These are phyloP conservation scores for Ambrosia artemisiifolia DNA, from an alignment of 129 eudicot species.

Conservation along the genomic window DNA sequence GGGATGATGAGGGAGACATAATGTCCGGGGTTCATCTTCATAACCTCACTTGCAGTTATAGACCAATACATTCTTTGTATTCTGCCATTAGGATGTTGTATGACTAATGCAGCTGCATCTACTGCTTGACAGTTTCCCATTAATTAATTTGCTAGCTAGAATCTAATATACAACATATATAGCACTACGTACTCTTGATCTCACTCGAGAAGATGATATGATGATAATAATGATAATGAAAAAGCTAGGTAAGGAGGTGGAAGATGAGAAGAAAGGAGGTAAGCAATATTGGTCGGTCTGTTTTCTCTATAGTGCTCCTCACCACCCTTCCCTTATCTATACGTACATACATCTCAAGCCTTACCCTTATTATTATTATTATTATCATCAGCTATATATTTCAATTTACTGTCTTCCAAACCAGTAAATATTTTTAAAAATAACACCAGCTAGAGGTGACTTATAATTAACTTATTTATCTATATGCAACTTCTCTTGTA, in stretches of 20 bases:
- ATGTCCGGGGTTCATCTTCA: conserved; percentile 88
- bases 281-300: conserved; percentile 22
- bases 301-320: conserved; percentile 30
- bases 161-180: too few relatives aligned
- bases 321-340: conserved; percentile 45
- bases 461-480: too few relatives aligned
- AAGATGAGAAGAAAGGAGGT: conserved; percentile 13
- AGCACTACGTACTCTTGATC: neutral
- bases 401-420: too few relatives aligned
- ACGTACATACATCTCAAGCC: neutral
- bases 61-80: conserved; percentile 84
- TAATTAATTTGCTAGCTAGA: conserved; percentile 9
- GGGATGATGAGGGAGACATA: conserved; percentile 87
- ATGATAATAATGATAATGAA: neutral
- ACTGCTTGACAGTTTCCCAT: conserved; percentile 97
- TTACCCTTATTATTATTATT: neutral
- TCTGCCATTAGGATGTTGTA: conserved; percentile 86
- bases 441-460: too few relatives aligned
- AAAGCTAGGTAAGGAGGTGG: neutral
- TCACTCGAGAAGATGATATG: neutral
- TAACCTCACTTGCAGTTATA: conserved; percentile 62
- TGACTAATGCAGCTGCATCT: conserved; percentile 92
- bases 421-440: too few relatives aligned
- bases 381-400: too few relatives aligned
- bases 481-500: neutral